Base-by-base conservation (phyloP, 2,329 filamentous ascomycete species). In the Fusarium transvaalense region DNA sequence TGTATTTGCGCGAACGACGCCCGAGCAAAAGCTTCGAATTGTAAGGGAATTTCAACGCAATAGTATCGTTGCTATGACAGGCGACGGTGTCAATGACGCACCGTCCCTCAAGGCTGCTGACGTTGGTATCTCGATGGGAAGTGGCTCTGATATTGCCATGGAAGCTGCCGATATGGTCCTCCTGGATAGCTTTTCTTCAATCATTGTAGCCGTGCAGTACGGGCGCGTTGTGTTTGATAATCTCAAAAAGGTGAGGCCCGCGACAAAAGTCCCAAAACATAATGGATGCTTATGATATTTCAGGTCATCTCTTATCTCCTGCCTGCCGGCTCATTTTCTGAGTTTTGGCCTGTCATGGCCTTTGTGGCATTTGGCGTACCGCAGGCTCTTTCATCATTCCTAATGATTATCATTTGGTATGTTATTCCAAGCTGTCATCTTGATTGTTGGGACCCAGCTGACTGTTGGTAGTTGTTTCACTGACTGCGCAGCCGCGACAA, bases 81-180 rank as follows among this genome's bases (percentile, higher is more conserved):
- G 93, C 37, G 93, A 97, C 71, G 93, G 93, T 19, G 92, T 95
- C 70, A 97, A 97, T 73, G 93, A 97, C 74, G 91, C 92, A 0
- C 92, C 93, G 0, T 93, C 93, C 3, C 86, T 97, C 6, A 89
- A 91, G 3, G 89, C 89, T 1, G 92, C 93, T 17, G 93, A 97
- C 71, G 88, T 97, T 2, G 92, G 92, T 58, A 95, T 97, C 63
- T 91, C 92, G 2, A 89, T 97, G 71, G 92, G 91, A 2, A 91
- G 89, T 1, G 93, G 93, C 6, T 93, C 91, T 0, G 93, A 97
- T 75, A 91, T 97, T 35, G 93, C 93, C 6, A 89, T 96, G 67
- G 91, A 91, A 53, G 91, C 92, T 0, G 92, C 93, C 0, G 90
- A 91, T 56, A 96, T 97, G 83, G 91, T 97, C 27, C 84, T 97